A percentile compares a stretch with the other conserved stretches of the same genome.
Conservation (phyloP, 2,329 filamentous ascomycete genomes). For the Apiospora marii region DNA sequence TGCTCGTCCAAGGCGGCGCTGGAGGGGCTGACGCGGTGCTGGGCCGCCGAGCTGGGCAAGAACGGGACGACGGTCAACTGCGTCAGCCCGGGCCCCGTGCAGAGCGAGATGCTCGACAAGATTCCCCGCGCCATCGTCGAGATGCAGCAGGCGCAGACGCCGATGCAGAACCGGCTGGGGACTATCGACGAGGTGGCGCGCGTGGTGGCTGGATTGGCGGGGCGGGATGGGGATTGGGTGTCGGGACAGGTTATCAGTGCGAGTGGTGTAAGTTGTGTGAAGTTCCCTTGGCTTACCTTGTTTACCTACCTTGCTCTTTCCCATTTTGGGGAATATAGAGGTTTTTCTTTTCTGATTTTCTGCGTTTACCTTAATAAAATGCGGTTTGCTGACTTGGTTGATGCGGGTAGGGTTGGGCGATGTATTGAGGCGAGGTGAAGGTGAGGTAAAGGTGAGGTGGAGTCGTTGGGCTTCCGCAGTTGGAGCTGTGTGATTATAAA, state of each 20-base stretch:
- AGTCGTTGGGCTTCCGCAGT: background rate
- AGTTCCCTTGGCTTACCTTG: background rate
- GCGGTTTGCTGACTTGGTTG: background rate
- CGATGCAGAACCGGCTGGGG: conserved; percentile 59
- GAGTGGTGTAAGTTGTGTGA: conserved; percentile 51
- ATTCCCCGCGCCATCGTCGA: conserved; percentile 58
- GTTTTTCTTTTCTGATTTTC: background rate
- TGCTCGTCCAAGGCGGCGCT: conserved; percentile 65
- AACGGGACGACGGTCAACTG: conserved; percentile 68
- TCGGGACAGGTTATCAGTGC: conserved; percentile 64
- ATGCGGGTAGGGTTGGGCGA: background rate
- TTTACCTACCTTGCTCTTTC: no score
- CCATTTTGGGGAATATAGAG: no score
- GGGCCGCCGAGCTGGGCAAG: conserved; percentile 64
- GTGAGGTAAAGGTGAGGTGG: background rate
- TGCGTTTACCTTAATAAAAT: background rate
- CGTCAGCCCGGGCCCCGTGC: conserved; percentile 65
- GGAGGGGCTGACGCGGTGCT: conserved; percentile 65
- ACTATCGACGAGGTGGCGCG: conserved; percentile 61
- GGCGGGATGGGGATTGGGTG: conserved; percentile 56
- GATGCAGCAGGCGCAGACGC: conserved; percentile 58
- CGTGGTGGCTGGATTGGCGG: conserved; percentile 63
- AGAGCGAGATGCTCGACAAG: conserved; percentile 64
- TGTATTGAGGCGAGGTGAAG: background rate
- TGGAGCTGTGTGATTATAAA: background rate